Conservation (phyloP, 495 filamentous ascomycete genomes). For the Saxispiralis lemnorum region DNA sequence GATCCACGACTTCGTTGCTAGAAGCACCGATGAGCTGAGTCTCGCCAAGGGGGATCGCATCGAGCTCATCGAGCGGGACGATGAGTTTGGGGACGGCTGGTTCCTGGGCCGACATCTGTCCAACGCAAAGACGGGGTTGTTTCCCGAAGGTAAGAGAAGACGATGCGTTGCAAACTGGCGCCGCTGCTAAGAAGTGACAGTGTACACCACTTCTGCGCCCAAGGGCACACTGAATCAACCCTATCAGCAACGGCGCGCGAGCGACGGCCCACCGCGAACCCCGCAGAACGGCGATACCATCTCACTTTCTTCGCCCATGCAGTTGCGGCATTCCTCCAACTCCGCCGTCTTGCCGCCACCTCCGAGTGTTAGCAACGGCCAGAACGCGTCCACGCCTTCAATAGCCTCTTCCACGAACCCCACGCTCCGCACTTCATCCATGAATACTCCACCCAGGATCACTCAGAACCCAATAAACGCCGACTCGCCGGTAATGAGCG, state of each 20-base stretch:
- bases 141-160: constrained; percentile 58
- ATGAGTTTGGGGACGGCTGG: constrained; percentile 97
- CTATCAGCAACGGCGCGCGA: constrained; percentile 14
- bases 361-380: constrained; percentile 10
- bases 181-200: constrained; percentile 9
- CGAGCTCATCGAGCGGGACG: constrained; percentile 81
- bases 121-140: constrained; percentile 63
- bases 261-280: constrained; percentile 9
- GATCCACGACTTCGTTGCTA: constrained; percentile 65
- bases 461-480: constrained; percentile 4
- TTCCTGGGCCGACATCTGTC: constrained; percentile 68
- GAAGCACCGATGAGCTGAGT: constrained; percentile 82
- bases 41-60: constrained; percentile 76
- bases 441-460: constrained; percentile 26
- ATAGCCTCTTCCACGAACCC: constrained; percentile 2
- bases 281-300: neutral
- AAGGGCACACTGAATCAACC: constrained; percentile 17
- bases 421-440: constrained; percentile 2
- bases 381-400: constrained; percentile 3
- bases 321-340: constrained; percentile 3
- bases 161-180: neutral
- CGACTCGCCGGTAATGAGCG: constrained; percentile 69
- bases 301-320: neutral
- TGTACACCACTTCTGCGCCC: constrained; percentile 26
- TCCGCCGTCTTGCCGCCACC: constrained; percentile 25